Conservation (phyloP, 2,329 filamentous ascomycete genomes). For the Paecilomyces sp. region DNA sequence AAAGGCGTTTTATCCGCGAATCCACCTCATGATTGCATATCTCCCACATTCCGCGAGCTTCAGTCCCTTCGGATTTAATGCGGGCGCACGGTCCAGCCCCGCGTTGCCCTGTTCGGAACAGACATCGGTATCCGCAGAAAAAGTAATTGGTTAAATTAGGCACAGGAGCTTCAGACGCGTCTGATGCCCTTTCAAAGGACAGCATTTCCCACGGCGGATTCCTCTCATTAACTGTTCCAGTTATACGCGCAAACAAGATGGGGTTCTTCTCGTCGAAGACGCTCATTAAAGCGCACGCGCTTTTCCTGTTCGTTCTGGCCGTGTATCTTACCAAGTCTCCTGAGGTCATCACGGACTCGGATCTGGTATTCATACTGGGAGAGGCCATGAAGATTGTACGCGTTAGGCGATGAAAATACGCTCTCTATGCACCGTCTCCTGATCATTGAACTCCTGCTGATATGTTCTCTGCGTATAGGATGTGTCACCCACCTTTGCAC, state of each 20-base stretch:
- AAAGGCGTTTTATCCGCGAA: not conserved
- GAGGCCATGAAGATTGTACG: slow-evolving; percentile 74
- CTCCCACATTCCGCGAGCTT: not conserved
- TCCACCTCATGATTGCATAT: not conserved
- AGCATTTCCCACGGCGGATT: not conserved
- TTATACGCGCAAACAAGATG: slow-evolving; percentile 49
- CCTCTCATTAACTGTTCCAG: not conserved
- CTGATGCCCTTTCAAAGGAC: not conserved
- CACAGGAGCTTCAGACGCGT: slow-evolving; percentile 2
- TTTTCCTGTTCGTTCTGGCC: slow-evolving; percentile 78
- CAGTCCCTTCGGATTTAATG: not conserved
- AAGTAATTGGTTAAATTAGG: not conserved
- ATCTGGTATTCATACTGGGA: slow-evolving; percentile 71
- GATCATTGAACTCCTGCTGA: slow-evolving; percentile 4
- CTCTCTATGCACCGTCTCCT: slow-evolving; percentile 1
- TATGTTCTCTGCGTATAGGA: slow-evolving; percentile 16
- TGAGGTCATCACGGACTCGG: slow-evolving; percentile 65
- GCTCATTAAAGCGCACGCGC: slow-evolving; percentile 71
- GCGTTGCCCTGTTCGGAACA: not conserved
- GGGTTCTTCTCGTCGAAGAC: slow-evolving; percentile 71
- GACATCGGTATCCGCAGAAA: not conserved
- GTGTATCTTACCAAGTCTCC: slow-evolving; percentile 78
- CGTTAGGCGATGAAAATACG: slow-evolving; percentile 1
- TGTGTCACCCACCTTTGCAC: slow-evolving; percentile 59
- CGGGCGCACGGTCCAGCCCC: slow-evolving; percentile 1